Percentiles rank a stretch among this genome's conserved stretches.
These are phyloP conservation scores for Beauveria brongniartii DNA, from an alignment of 2,329 filamentous ascomycete genomes.

Conservation along the genomic window DNA sequence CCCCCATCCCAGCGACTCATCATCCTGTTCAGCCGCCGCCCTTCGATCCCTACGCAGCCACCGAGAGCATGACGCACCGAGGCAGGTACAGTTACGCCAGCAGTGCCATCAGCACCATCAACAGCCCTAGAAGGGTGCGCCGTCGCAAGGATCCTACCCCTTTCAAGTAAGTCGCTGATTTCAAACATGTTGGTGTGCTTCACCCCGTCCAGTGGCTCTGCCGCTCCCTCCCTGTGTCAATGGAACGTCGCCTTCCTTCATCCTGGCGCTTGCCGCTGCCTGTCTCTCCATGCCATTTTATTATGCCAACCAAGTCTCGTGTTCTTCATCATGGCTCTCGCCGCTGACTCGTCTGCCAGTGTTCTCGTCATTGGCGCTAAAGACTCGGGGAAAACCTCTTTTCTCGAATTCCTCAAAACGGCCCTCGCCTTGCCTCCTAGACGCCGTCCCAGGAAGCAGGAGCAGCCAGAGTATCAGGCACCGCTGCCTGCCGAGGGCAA, in stretches of 20 bases:
- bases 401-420: constrained; percentile 89
- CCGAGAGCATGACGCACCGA: constrained; percentile 94
- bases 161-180: constrained; percentile 74
- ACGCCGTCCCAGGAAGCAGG: constrained; percentile 54
- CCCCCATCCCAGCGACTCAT: constrained; percentile 52
- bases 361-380: constrained; percentile 84
- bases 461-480: constrained; percentile 51
- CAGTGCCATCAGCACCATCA: constrained; percentile 82
- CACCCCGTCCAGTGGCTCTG: background rate
- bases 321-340: background rate
- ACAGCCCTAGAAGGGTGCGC: constrained; percentile 83
- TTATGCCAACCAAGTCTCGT: background rate
- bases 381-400: constrained; percentile 88
- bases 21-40: constrained; percentile 51
- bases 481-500: constrained; percentile 51
- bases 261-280: too few species aligned
- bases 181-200: background rate
- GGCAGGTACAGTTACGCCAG: constrained; percentile 95
- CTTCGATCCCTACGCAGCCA: constrained; percentile 70
- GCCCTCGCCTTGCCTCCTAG: constrained; percentile 75
- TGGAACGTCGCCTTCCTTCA: too few species aligned
- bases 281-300: background rate
- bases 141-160: constrained; percentile 95
- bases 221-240: too few species aligned
- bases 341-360: constrained; percentile 37